Percentiles rank a stretch among this genome's conserved stretches.
phyloP scores from a whole-genome alignment of 108 stramenopile genomes.

The Conticribra guillardii region DNA sequence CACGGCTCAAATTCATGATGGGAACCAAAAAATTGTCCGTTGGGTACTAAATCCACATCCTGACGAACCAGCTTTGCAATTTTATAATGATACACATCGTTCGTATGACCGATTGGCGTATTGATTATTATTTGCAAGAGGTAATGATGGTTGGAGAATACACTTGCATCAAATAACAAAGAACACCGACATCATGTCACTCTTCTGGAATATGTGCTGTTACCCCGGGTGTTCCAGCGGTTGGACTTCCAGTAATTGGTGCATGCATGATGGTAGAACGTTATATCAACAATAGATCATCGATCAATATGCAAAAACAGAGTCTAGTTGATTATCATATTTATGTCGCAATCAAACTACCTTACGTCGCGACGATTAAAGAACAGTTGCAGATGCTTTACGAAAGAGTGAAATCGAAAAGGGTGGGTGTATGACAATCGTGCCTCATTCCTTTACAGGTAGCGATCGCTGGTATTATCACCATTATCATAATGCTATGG shows the following conservation, averaged over 20 bases:
- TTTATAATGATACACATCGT: too few species aligned
- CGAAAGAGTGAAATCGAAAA: constrained; percentile 4
- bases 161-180: background rate
- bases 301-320: constrained; percentile 16
- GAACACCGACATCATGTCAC: background rate
- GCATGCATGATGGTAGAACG: background rate
- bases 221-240: background rate
- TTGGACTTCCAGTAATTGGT: too few species aligned
- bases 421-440: background rate
- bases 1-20: too few species aligned
- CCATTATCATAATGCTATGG: constrained; percentile 20
- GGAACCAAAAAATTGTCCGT: too few species aligned
- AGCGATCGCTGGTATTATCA: constrained; percentile 9
- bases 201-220: constrained; percentile 1
- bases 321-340: constrained; percentile 1
- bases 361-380: constrained; percentile 9
- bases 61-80: too few species aligned
- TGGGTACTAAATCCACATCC: too few species aligned
- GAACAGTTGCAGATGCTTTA: background rate
- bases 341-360: constrained; percentile 8
- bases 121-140: constrained; percentile 21
- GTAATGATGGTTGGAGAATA: constrained; percentile 25
- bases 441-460: constrained; percentile 9
- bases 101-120: constrained; percentile 10
- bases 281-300: constrained; percentile 17